Percentiles rank a stretch among this genome's conserved stretches.
Conservation (phyloP, 225 moss, liverwort and hornwort species). For the Antitrichia curtipendula region DNA sequence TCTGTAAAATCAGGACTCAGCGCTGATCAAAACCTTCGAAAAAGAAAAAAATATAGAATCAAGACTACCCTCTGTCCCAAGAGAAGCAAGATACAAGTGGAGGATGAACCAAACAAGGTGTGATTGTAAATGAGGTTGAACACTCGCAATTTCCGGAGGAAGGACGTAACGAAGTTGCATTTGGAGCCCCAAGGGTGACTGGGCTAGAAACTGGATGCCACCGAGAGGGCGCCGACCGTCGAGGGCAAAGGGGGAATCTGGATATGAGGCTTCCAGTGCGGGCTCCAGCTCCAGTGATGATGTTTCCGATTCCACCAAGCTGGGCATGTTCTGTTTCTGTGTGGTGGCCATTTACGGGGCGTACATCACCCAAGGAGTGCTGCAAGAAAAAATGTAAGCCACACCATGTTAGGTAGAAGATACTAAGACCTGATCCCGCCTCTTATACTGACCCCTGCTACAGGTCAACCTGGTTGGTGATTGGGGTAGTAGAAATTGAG, state of each 20-base stretch:
- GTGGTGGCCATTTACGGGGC: slow-evolving; percentile 67
- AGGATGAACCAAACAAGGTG: not conserved
- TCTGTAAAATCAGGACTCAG: not conserved
- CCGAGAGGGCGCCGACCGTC: slow-evolving; percentile 11
- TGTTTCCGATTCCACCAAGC: not conserved
- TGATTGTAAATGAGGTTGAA: not conserved
- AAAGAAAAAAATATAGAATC: not conserved
- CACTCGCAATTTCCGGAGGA: not conserved
- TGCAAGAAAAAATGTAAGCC: slow-evolving; percentile 74
- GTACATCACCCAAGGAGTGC: slow-evolving; percentile 75
- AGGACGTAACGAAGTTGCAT: not conserved
- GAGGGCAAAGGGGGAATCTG: not conserved
- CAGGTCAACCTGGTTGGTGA: not conserved
- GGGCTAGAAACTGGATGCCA: slow-evolving; percentile 15
- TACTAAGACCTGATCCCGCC: not conserved
- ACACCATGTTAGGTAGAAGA: not conserved
- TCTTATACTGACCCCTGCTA: not conserved
- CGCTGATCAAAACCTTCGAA: not conserved
- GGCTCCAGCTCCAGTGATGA: not conserved
- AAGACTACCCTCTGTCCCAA: not conserved
- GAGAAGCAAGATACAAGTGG: not conserved
- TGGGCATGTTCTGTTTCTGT: slow-evolving; percentile 48
- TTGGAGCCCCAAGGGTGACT: not conserved
- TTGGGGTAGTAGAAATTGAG: not conserved
- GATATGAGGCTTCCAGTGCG: not conserved